Conservation (phyloP, 129 eudicot species). For the Ambrosia trifida region DNA sequence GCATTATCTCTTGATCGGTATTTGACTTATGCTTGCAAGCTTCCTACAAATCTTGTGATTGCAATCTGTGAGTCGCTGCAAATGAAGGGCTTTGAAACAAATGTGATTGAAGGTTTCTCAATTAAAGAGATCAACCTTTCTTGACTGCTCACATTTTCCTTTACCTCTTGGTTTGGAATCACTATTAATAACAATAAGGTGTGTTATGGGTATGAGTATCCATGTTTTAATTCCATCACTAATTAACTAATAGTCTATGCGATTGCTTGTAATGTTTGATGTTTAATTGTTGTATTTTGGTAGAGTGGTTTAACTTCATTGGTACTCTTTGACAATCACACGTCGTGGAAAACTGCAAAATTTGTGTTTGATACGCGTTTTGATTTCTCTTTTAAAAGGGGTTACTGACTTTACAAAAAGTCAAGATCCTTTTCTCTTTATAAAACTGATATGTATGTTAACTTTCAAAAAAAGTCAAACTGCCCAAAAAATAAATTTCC, state of each 20-base stretch:
- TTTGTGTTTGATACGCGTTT: constrained; percentile 52
- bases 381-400: too few species aligned
- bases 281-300: constrained; percentile 17
- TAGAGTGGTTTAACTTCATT: constrained; percentile 56
- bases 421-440: too few species aligned
- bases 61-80: constrained; percentile 58
- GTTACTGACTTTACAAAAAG: too few species aligned
- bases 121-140: constrained; percentile 70
- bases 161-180: constrained; percentile 61
- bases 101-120: constrained; percentile 58
- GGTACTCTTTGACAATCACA: constrained; percentile 51
- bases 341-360: constrained; percentile 54
- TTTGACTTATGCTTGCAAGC: too few species aligned
- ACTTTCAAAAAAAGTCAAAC: too few species aligned
- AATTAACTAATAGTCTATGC: neutral
- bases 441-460: too few species aligned
- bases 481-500: too few species aligned
- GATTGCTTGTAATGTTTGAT: neutral
- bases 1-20: too few species aligned
- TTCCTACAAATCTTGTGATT: constrained; percentile 55
- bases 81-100: constrained; percentile 38
- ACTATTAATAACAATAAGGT: constrained; percentile 66
- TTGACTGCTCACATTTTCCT: constrained; percentile 40
- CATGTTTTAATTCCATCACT: neutral
- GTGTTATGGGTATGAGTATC: neutral